Evolutionary conservation across 345 rosid species (phyloP), one percentile per base, ranked within the genome.

Genomic region (Lagerstroemia speciosa): DNA sequence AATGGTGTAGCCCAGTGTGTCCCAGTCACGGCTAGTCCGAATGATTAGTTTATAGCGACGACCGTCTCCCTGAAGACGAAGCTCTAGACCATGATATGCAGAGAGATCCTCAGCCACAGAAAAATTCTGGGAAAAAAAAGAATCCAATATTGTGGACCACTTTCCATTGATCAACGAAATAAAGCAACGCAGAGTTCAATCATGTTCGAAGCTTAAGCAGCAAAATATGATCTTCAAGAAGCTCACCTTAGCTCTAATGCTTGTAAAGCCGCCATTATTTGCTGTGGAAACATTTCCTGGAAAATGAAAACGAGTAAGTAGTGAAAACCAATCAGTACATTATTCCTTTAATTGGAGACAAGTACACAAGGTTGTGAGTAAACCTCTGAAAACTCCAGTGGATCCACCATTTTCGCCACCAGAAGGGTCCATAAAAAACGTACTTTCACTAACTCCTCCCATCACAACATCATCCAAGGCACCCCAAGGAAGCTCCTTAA

Each of bases 401-500:
- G 90, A 89, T 78, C 81, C 86, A 68, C 86, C 88, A 57, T 80
- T 75, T 80, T 91, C 99, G 65, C 97, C 96, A 41, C 90, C 85
- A 7, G 82, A 84, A 22, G 72, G 79, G 75, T 84, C 94, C 53
- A 86, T 80, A 69, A 74, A 67, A 74, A 91, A 89, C 30, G 79
- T 79, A 72, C 99, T 93, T 83, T 89, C 82, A 36, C 99, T 93
- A 66, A 93, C 93, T 32, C 96, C 99, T 53, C 97, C 97, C 99
- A 93, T 93, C 31, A 93, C 97, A 69, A 93, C 95, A 80, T 93
- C 99, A 78, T 93, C 97, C 73, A 91, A 83, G 74, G 99, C 86
- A 40, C 99, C 97, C 98, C 98, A 93, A 41, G 86, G 85, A 67
- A 89, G 85, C 78, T 93, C 97, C 79, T 80, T 91, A 64, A 87